Evolutionary conservation across 495 filamentous ascomycete species (phyloP), one percentile per base, ranked within the genome.

Genomic region (Aspergillus campestris): DNA sequence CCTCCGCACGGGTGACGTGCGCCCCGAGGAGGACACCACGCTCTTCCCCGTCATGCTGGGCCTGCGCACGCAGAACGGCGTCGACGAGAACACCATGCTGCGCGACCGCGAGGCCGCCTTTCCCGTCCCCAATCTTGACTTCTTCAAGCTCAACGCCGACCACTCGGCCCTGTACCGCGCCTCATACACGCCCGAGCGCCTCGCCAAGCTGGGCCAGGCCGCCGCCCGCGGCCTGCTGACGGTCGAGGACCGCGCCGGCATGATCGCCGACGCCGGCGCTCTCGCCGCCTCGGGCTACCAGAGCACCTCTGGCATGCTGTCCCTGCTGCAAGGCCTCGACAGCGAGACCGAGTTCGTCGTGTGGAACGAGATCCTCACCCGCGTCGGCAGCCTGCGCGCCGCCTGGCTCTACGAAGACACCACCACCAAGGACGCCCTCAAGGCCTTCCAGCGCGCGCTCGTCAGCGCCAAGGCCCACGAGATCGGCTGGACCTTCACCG

Each of bases 261-360:
- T 98, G 84, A 84, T 98, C 51, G 90, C 90, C 28, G 92, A 98
- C 61, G 87, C 92, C 8, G 90, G 89, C 52, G 88, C 92, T 35
- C 73, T 98, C 51, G 86, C 91, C 44, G 75, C 86, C 5, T 90
- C 88, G 11, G 91, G 91, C 28, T 95, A 92, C 62, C 88, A 95
- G 65, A 89, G 83, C 62, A 95, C 92, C 4, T 95, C 91, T 11
- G 88, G 87, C 10, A 71, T 95, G 42, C 69, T 98, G 12, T 88
- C 82, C 41, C 77, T 98, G 5, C 71, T 98, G 44, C 81, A 90
- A 56, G 80, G 84, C 35, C 92, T 98, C 62, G 79, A 82, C 58
- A 75, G 71, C 35, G 92, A 98, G 68, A 69, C 79, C 7, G 87
- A 92, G 52, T 97, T 89, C 51, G 83, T 96, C 28, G 92, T 97